Evolutionary conservation across 192 early-diverging fungal species (phyloP), one percentile per base, ranked within the genome.

Genomic region (Lobosporangium transversale): DNA sequence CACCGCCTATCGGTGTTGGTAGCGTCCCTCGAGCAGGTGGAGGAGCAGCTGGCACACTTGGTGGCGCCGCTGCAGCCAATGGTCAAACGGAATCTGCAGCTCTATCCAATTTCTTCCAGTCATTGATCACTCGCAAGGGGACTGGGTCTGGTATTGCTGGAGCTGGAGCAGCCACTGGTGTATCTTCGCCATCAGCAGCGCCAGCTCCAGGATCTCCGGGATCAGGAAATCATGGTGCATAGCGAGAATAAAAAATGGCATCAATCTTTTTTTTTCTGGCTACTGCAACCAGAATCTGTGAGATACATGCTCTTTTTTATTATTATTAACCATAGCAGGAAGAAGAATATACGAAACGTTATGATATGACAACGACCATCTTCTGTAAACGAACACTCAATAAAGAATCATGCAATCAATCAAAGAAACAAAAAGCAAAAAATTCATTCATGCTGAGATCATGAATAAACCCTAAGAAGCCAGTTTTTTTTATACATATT

Each of bases 41-140:
- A 35, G 32, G 24, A 11, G 31, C 27, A 8, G 26, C 62, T 15
- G 56, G 56, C 2, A 47, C 40, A 0, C 17, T 40, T 32, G 62
- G 68, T 35, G 68, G 61, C 45, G 80, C 64, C 35, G 20, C 47
- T 49, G 43, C 71, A 58, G 50, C 68, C 32, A 31, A 53, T 21
- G 68, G 66, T 24, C 66, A 76, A 24, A 64, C 84, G 8, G 84
- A 93, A 62, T 92, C 90, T 62, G 94, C 94, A 76, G 93, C 94
- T 6, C 80, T 96, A 21, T 90, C 91, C 21, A 92, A 92, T 68
- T 98, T 96, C 69, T 98, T 96, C 89, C 90, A 95, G 78, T 91
- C 90, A 14, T 84, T 98, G 53, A 85, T 94, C 37, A 86, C 83
- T 8, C 85, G 89, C 27, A 91, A 87, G 62, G 81, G 83, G 20